phyloP scores from a whole-genome alignment of 495 filamentous ascomycete species.

The Cairneyella variabilis region DNA sequence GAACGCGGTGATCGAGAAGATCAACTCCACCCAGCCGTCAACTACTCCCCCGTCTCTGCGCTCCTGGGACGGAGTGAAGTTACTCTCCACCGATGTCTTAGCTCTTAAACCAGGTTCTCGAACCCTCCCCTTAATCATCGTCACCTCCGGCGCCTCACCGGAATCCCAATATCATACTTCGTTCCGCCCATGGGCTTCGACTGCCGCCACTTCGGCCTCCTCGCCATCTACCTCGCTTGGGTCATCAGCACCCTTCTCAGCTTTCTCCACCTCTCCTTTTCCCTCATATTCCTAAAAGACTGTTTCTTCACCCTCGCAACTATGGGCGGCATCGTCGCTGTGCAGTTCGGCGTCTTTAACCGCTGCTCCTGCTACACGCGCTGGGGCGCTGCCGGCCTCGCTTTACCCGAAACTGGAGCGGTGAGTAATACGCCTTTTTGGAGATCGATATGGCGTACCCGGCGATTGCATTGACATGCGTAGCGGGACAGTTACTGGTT shows the following conservation, averaged over 20 bases:
- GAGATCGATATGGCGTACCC: neutral
- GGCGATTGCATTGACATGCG: constrained; percentile 1
- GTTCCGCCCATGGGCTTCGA: neutral
- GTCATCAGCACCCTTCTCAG: neutral
- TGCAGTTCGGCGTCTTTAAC: constrained; percentile 6
- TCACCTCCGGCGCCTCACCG: neutral
- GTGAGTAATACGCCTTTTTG: neutral
- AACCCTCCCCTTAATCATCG: neutral
- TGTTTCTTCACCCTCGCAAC: neutral
- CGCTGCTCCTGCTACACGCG: neutral
- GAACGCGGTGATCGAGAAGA: neutral
- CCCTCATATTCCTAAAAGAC: neutral
- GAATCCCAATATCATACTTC: neutral
- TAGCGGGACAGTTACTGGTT: neutral
- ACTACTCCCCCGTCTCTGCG: neutral
- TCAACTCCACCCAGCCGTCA: neutral
- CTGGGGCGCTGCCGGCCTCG: neutral
- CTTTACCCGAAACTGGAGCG: neutral
- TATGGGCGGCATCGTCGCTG: constrained; percentile 1
- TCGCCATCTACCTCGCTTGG: neutral
- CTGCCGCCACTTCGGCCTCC: neutral
- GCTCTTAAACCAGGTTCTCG: neutral
- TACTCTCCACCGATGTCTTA: too few species aligned
- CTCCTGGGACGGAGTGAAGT: neutral
- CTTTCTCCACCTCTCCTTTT: neutral